Base-by-base conservation (phyloP, 2,329 filamentous ascomycete species). In the Aspergillus sergii region DNA sequence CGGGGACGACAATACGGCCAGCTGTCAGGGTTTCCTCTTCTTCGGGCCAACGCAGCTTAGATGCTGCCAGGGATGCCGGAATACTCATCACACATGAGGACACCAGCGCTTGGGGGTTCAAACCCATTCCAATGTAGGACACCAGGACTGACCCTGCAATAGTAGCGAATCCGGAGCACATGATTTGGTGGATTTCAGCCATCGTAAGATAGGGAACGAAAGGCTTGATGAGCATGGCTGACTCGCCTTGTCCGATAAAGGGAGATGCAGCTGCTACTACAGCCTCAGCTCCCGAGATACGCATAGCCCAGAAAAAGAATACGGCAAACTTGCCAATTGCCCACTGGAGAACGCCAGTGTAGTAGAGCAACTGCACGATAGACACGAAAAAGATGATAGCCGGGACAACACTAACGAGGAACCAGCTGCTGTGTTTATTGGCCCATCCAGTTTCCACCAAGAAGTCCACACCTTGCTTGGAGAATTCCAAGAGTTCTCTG, bases 1-100 rank as follows among this genome's bases (percentile, higher is more conserved):
- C 90, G 2, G 93, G 92, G 30, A 96, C 86, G 48, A 94, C 88
- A 34, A 95, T 90, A 21, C 88, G 87, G 61, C 93, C 92, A 5
- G 91, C 90, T 0, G 93, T 97, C 41, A 96, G 83, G 0, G 92
- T 91, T 78, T 94, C 91, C 77, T 96, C 92, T 3, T 88, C 90
- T 80, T 97, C 94, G 3, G 94, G 94, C 76, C 91, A 97, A 62
- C 94, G 90, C 71, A 97, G 85, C 81, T 97, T 97, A 67, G 91
- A 94, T 65, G 95, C 89, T 57, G 93, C 93, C 16, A 97, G 85
- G 4, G 93, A 96, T 1, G 93, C 93, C 0, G 94, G 94, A 67
- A 97, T 97, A 71, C 91, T 94, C 94, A 97, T 97, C 76, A 97
- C 93, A 75, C 93, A 97, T 9, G 91, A 94, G 2, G 92, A 96